A percentile compares a stretch with the other conserved stretches of the same genome.
phyloP scores from a whole-genome alignment of 108 stramenopile species.

The Conticribra weissflogii region DNA sequence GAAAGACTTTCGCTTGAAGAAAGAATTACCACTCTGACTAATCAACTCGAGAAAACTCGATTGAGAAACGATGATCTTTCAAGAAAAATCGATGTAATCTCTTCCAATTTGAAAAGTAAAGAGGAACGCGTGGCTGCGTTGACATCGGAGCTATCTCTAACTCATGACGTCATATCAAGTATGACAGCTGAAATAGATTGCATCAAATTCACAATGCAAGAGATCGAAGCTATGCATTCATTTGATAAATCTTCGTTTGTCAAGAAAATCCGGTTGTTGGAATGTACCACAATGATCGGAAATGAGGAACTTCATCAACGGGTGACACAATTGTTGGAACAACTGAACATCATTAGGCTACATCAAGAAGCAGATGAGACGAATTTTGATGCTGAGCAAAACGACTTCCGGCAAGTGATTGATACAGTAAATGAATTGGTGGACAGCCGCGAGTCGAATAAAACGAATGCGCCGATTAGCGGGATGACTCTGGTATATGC shows the following conservation, averaged over 20 bases:
- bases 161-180: background rate
- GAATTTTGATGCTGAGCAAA: no score
- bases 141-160: background rate
- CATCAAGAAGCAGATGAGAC: no score
- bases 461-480: no score
- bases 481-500: no score
- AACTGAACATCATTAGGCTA: no score
- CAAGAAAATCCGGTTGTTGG: background rate
- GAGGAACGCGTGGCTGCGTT: background rate
- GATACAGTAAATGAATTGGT: no score
- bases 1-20: background rate
- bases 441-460: no score
- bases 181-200: background rate
- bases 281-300: no score
- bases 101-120: background rate
- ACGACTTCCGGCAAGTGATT: no score
- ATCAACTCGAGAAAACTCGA: background rate
- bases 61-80: background rate
- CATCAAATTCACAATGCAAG: background rate
- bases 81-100: background rate
- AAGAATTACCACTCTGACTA: background rate
- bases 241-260: background rate
- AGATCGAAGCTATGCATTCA: background rate
- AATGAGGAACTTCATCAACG: no score
- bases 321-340: no score